Conservation (phyloP, 805 yeast species). For the Maudiozyma turicensis region DNA sequence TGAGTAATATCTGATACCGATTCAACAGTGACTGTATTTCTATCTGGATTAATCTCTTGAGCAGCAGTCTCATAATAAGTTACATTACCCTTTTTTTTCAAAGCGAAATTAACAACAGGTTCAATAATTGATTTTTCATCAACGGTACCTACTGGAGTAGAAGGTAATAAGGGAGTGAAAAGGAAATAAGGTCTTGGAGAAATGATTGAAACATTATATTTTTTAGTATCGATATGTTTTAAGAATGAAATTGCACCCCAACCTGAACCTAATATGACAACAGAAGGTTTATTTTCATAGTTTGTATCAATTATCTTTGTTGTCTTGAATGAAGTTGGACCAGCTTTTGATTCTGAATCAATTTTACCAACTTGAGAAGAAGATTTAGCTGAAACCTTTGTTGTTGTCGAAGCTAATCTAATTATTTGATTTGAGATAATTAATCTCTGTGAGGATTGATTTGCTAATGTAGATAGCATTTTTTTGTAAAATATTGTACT, state of each 20-base stretch:
- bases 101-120: conserved; percentile 81
- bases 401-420: conserved; percentile 12
- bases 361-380: not conserved
- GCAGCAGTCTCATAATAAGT: conserved; percentile 86
- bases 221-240: conserved; percentile 74
- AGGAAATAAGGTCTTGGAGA: conserved; percentile 91
- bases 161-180: conserved; percentile 88
- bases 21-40: conserved; percentile 58
- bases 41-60: conserved; percentile 67
- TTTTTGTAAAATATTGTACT: not conserved
- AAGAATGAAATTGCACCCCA: conserved; percentile 90
- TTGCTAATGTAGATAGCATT: conserved; percentile 1
- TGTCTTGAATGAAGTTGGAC: conserved; percentile 33
- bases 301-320: conserved; percentile 29
- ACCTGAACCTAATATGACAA: conserved; percentile 75
- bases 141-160: conserved; percentile 88
- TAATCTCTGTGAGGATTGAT: not conserved
- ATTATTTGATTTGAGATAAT: conserved; percentile 4
- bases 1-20: conserved; percentile 29
- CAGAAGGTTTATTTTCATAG: conserved; percentile 30
- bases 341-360: conserved; percentile 14
- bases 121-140: conserved; percentile 87
- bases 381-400: conserved; percentile 1
- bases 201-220: conserved; percentile 80
- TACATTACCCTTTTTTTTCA: conserved; percentile 68